Evolutionary conservation across 495 filamentous ascomycete genomes (phyloP), one percentile per base, ranked within the genome.

Genomic region (Mytilinidion resinicola): DNA sequence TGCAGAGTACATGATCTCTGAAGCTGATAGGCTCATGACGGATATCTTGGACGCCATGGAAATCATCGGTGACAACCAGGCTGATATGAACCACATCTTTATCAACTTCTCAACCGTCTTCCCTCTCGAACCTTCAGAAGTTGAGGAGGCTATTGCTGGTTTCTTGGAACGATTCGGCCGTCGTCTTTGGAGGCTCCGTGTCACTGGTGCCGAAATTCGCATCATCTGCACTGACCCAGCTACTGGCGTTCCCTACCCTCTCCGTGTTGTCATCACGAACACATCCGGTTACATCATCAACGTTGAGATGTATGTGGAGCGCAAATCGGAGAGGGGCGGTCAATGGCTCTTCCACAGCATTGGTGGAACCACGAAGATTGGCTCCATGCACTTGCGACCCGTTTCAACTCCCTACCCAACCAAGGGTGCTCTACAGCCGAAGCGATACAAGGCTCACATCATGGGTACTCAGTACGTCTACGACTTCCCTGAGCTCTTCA

Each of bases 381-480:
- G 93, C 50, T 85, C 90, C 36, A 96, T 97, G 88, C 93, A 98
- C 69, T 77, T 98, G 72, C 80, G 90, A 60, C 83, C 91, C 5
- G 92, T 96, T 42, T 86, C 83, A 35, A 89, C 93, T 8, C 93
- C 93, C 20, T 97, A 98, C 75, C 87, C 91, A 30, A 96, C 92
- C 66, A 98, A 97, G 81, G 95, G 96, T 70, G 96, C 91, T 86
- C 79, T 97, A 61, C 93, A 98, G 76, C 93, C 93, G 60, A 98
- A 97, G 83, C 83, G 93, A 57, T 97, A 97, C 85, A 97, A 95
- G 84, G 93, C 93, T 51, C 93, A 98, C 73, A 71, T 98, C 54
- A 96, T 97, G 91, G 93, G 93, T 64, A 98, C 93, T 15, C 93
- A 98, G 72, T 98, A 96, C 64, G 95, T 96, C 57, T 98, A 98